These are phyloP conservation scores for Ilex paraguariensis DNA, from an alignment of 305 asterid genomes.

Conservation along the genomic window DNA sequence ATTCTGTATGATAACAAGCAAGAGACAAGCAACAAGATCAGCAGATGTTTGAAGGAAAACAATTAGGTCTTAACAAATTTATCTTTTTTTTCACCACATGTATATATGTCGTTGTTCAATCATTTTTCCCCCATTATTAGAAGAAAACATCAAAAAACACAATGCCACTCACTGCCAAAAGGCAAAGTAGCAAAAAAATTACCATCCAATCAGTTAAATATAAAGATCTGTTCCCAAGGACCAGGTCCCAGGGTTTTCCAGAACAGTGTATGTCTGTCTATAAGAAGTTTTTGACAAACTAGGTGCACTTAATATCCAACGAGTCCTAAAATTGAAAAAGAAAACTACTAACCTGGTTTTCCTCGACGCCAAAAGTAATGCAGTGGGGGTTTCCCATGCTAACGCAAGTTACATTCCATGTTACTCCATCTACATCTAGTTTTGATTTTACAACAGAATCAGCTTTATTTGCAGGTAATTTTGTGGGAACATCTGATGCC, in stretches of 20 bases:
- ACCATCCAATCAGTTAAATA: too few relatives aligned
- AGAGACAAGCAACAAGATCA: background rate
- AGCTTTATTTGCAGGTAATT: slow-evolving; percentile 56
- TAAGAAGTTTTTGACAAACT: too few relatives aligned
- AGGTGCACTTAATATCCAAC: too few relatives aligned
- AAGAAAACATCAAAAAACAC: too few relatives aligned
- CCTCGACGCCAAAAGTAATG: slow-evolving; percentile 64
- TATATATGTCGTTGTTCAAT: too few relatives aligned
- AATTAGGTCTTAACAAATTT: too few relatives aligned
- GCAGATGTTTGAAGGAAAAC: slow-evolving; percentile 1
- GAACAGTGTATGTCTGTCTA: too few relatives aligned
- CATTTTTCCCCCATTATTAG: too few relatives aligned
- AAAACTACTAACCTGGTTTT: slow-evolving; percentile 33
- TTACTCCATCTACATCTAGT: slow-evolving; percentile 61
- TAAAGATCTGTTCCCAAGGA: too few relatives aligned
- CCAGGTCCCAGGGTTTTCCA: too few relatives aligned
- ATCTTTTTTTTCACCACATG: too few relatives aligned
- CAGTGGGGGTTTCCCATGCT: slow-evolving; percentile 99
- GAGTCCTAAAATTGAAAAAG: too few relatives aligned
- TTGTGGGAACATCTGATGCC: slow-evolving; percentile 92
- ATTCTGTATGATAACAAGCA: slow-evolving; percentile 34
- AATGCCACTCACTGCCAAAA: background rate
- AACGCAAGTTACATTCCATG: slow-evolving; percentile 87
- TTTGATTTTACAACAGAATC: slow-evolving; percentile 63
- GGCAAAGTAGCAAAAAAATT: slow-evolving; percentile 1